These are phyloP conservation scores for Pseudonitzschia pungens DNA, from an alignment of 108 stramenopile species.

Conservation along the genomic window DNA sequence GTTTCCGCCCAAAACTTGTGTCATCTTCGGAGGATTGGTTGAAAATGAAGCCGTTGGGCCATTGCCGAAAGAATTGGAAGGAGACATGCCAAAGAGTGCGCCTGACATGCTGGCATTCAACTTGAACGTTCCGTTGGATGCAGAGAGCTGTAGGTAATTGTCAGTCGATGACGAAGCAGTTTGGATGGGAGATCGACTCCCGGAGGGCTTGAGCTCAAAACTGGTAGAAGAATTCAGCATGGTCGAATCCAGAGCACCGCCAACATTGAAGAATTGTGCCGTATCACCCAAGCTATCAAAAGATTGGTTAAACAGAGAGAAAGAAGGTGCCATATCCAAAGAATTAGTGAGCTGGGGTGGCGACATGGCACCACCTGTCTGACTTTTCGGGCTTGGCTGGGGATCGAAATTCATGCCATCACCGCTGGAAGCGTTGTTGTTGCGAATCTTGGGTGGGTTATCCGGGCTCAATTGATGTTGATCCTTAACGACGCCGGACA, in stretches of 20 bases:
- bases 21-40: slow-evolving; percentile 21
- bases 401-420: slow-evolving; percentile 22
- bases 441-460: slow-evolving; percentile 45
- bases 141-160: slow-evolving; percentile 23
- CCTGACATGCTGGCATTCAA: slow-evolving; percentile 37
- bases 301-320: slow-evolving; percentile 78
- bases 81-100: slow-evolving; percentile 50
- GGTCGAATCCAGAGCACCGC: slow-evolving; percentile 51
- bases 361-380: slow-evolving; percentile 3
- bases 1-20: slow-evolving; percentile 40
- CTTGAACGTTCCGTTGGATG: slow-evolving; percentile 31
- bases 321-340: slow-evolving; percentile 72
- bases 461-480: slow-evolving; percentile 37
- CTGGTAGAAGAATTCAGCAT: slow-evolving; percentile 64
- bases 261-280: slow-evolving; percentile 54
- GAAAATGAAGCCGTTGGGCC: slow-evolving; percentile 23
- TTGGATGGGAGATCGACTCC: slow-evolving; percentile 1
- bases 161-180: background rate
- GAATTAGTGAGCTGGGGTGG: slow-evolving; percentile 40
- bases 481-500: slow-evolving; percentile 7
- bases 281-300: slow-evolving; percentile 76
- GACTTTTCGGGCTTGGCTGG: slow-evolving; percentile 55
- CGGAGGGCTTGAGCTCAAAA: slow-evolving; percentile 29
- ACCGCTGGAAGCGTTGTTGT: slow-evolving; percentile 17
- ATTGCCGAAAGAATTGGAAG: slow-evolving; percentile 58